Conservation (phyloP, 148 eudicot genomes). For the Pharnaceum exiguum region DNA sequence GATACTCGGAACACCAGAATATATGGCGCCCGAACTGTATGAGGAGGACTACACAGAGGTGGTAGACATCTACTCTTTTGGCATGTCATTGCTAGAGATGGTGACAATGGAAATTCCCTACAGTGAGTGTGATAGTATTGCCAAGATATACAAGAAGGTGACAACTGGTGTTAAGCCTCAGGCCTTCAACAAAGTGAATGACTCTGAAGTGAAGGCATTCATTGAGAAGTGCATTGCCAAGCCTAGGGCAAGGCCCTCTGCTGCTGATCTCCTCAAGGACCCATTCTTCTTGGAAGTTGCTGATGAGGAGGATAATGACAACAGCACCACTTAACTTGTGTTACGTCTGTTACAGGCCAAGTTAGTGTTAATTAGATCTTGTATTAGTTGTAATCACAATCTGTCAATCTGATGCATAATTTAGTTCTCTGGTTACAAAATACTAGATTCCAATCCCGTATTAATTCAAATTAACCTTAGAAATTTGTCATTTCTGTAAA, state of each 20-base stretch:
- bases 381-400: too few relatives aligned
- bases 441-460: too few relatives aligned
- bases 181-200: constrained; percentile 44
- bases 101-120: constrained; percentile 81
- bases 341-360: too few relatives aligned
- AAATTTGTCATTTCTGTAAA: too few relatives aligned
- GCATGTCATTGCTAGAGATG: constrained; percentile 84
- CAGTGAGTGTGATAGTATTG: constrained; percentile 68
- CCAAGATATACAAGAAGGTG: constrained; percentile 78
- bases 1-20: constrained; percentile 79
- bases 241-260: constrained; percentile 69
- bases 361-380: too few relatives aligned
- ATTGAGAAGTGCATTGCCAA: constrained; percentile 68
- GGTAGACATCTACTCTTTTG: constrained; percentile 82
- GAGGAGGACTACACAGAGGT: constrained; percentile 83
- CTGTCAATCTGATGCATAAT: too few relatives aligned
- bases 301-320: constrained; percentile 26
- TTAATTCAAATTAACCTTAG: too few relatives aligned
- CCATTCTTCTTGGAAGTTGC: constrained; percentile 43
- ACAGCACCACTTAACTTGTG: not conserved
- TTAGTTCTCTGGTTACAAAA: too few relatives aligned
- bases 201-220: constrained; percentile 59
- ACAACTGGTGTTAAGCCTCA: constrained; percentile 63
- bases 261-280: constrained; percentile 68
- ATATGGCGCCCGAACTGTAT: constrained; percentile 88